Evolutionary conservation across 2,329 filamentous ascomycete species (phyloP).

Genomic region (Talaromyces sp.): DNA sequence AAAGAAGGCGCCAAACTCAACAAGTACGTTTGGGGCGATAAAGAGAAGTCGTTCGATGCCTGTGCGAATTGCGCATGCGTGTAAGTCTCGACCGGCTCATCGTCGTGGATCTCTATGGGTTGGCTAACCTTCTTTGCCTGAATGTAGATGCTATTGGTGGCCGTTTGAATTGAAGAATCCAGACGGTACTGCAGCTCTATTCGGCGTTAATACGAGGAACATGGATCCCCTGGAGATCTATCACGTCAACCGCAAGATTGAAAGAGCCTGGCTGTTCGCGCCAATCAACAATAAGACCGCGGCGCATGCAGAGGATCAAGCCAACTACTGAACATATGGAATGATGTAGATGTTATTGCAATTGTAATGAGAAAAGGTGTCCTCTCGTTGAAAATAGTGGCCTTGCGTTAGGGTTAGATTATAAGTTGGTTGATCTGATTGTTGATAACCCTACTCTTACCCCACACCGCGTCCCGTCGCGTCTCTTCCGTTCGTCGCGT

Average conservation of each 20-base stretch:
- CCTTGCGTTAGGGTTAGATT: not conserved
- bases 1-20: slow-evolving; percentile 6
- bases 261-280: not conserved
- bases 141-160: slow-evolving; percentile 15
- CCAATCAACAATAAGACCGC: slow-evolving; percentile 13
- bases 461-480: not conserved
- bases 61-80: slow-evolving; percentile 16
- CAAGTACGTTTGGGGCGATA: slow-evolving; percentile 17
- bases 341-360: not conserved
- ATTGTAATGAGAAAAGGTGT: not conserved
- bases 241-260: slow-evolving; percentile 13
- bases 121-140: not conserved
- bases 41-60: slow-evolving; percentile 11
- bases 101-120: not conserved
- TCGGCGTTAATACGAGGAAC: slow-evolving; percentile 17
- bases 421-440: not conserved
- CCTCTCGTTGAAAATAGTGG: not conserved
- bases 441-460: not conserved
- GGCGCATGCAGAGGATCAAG: slow-evolving; percentile 15
- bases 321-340: slow-evolving; percentile 10
- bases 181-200: slow-evolving; percentile 8
- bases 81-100: slow-evolving; percentile 5
- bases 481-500: not conserved
- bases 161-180: slow-evolving; percentile 13
- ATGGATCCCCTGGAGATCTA: slow-evolving; percentile 15